Conservation (phyloP, 2,329 filamentous ascomycete species). For the Trematosphaeria pertusa region DNA sequence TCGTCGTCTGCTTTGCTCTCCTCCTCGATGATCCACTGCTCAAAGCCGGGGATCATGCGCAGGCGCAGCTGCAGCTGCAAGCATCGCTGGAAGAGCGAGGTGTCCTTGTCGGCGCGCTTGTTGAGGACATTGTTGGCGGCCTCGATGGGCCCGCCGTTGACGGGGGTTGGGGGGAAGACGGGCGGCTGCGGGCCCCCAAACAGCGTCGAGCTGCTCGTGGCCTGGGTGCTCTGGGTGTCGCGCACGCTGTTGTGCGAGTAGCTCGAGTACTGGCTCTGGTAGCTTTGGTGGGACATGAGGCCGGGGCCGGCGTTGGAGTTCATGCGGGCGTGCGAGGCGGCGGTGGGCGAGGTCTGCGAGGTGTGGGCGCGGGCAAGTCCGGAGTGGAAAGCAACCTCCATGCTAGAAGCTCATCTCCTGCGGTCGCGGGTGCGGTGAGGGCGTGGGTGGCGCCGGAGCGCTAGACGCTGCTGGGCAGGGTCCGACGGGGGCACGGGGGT, state of each 20-base stretch:
- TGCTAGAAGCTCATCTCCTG: conserved; percentile 41
- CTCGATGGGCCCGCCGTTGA: conserved; percentile 68
- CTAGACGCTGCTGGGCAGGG: conserved; percentile 12
- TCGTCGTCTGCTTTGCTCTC: conserved; percentile 71
- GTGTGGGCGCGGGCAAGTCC: conserved; percentile 33
- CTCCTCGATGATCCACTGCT: conserved; percentile 74
- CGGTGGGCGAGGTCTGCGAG: conserved; percentile 32
- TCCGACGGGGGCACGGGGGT: conserved; percentile 18
- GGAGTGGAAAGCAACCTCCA: conserved; percentile 44
- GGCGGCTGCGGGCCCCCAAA: conserved; percentile 47
- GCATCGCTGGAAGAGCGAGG: conserved; percentile 95
- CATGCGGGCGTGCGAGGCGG: conserved; percentile 39
- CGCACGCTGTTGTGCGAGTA: conserved; percentile 55
- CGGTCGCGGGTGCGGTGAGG: conserved; percentile 13
- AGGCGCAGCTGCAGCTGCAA: conserved; percentile 82
- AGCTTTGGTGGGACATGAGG: conserved; percentile 54
- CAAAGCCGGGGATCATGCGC: conserved; percentile 82
- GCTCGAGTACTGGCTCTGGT: conserved; percentile 56
- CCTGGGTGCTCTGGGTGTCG: conserved; percentile 57
- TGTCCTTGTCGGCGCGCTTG: conserved; percentile 88
- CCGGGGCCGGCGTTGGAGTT: conserved; percentile 43
- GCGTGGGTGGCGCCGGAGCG: conserved; percentile 27
- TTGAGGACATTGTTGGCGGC: conserved; percentile 96
- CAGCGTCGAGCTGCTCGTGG: conserved; percentile 54
- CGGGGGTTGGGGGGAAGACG: conserved; percentile 43